Conservation (phyloP, 768 basidiomycete species). For the Rubroboletus satanas region DNA sequence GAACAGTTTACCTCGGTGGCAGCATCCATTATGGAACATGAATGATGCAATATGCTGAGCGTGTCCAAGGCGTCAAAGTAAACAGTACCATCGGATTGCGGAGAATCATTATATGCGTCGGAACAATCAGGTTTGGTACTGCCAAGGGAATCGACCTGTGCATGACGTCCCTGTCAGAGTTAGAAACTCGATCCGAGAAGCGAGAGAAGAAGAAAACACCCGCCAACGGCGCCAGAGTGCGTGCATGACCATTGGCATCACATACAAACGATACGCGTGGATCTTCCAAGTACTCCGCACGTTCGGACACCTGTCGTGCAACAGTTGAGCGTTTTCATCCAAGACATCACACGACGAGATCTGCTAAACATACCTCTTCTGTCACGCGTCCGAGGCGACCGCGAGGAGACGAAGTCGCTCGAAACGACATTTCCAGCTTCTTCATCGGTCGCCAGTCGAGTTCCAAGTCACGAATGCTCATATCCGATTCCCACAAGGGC, state of each 20-base stretch:
- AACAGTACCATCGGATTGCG: slow-evolving; percentile 16
- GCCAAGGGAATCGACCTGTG: slow-evolving; percentile 6
- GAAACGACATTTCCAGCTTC: slow-evolving; percentile 5
- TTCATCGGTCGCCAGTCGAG: not conserved
- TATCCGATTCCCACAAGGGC: slow-evolving; percentile 11
- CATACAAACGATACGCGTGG: not conserved
- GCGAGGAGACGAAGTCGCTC: slow-evolving; percentile 10
- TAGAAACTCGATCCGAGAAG: not conserved
- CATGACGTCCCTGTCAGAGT: slow-evolving; percentile 9
- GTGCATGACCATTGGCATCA: not conserved
- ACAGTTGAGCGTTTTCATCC: not conserved
- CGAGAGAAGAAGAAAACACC: not conserved
- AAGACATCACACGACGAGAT: not conserved
- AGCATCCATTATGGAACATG: slow-evolving; percentile 1
- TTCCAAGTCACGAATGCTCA: not conserved
- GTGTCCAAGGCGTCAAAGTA: slow-evolving; percentile 26
- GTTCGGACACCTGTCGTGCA: slow-evolving; percentile 7
- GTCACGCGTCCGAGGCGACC: slow-evolving; percentile 12
- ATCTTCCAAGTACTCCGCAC: not conserved
- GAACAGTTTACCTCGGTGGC: slow-evolving; percentile 9
- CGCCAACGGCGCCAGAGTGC: not conserved
- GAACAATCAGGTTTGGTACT: not conserved
- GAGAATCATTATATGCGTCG: not conserved
- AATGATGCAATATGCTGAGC: slow-evolving; percentile 3
- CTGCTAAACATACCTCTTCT: slow-evolving; percentile 19